Evolutionary conservation across 2,329 filamentous ascomycete genomes (phyloP), one percentile per base, ranked within the genome.

Genomic region (Microsporum ferrugineum): DNA sequence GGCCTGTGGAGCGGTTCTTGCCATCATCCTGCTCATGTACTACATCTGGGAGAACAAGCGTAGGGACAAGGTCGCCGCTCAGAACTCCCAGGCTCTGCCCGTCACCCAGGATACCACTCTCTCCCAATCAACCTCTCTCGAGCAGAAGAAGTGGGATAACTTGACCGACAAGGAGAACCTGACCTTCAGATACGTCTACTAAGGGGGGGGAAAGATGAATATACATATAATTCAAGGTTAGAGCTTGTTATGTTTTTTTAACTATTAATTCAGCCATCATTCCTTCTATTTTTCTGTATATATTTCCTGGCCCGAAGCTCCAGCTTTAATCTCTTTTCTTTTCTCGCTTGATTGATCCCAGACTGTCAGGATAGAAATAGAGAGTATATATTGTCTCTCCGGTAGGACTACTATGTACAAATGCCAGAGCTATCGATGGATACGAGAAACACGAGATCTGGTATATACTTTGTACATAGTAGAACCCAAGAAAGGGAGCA

Each of bases 121-220:
- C 5, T 47, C 41, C n/a, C 31, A 51, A n/a, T 23, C 57, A 2
- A 17, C 57, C 29, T 51, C 41, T 6, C 60, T 63, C 51, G 68
- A 69, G 59, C 64, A 71, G 47, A 67, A 63, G 17, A 68, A 69
- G 53, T 71, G 72, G 60, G 62, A 70, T 59, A 70, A 72, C 62
- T 57, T 72, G 65, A 73, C 71, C 0, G 71, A 73, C 59, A 65
- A 65, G 61, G 64, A 70, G 62, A 72, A 73, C 60, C 23, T 77
- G 38, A 80, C 80, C 63, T 86, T 86, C 70, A 76, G 82, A 63
- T 85, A 86, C 67, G 78, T 82, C 4, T 78, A 76, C 68, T 79
- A 71, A 43, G 7, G 12, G n/a, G 10, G 17, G n/a, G 0, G 1
- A 7, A 7, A 7, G 2, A 39, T 12, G 1, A 12, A 27, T 43